These are phyloP conservation scores for Podila epicladia DNA, from an alignment of 192 early-diverging fungal genomes.

Conservation along the genomic window DNA sequence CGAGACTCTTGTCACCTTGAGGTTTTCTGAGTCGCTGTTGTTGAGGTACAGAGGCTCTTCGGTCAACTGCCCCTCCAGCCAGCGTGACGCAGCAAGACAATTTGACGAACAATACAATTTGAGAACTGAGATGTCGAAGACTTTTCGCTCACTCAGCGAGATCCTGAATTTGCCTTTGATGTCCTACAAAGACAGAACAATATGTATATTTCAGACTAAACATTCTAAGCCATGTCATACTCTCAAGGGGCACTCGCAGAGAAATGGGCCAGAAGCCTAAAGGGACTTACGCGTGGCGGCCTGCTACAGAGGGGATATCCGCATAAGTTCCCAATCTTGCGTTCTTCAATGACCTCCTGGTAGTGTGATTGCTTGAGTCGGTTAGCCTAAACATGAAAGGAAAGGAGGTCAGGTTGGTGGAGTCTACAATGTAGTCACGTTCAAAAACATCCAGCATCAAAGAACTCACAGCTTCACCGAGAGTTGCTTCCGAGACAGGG, in stretches of 20 bases:
- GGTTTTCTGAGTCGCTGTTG: constrained; percentile 41
- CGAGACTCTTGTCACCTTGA: constrained; percentile 17
- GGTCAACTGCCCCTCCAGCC: constrained; percentile 74
- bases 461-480: constrained; percentile 55
- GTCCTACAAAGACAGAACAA: constrained; percentile 37
- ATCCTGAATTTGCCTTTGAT: constrained; percentile 73
- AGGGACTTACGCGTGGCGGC: constrained; percentile 48
- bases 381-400: constrained; percentile 50
- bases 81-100: constrained; percentile 79
- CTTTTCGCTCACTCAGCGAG: constrained; percentile 74
- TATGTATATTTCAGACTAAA: neutral
- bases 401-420: neutral
- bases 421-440: too few relatives aligned
- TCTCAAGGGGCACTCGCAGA: neutral
- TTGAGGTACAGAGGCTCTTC: constrained; percentile 81
- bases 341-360: constrained; percentile 77
- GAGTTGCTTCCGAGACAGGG: constrained; percentile 34
- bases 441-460: neutral
- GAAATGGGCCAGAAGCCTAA: neutral
- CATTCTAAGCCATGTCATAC: neutral
- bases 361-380: constrained; percentile 76
- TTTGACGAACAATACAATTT: constrained; percentile 73
- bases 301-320: constrained; percentile 86
- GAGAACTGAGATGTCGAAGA: constrained; percentile 79
- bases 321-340: constrained; percentile 72